These are phyloP conservation scores for Nitzschia sp. DNA, from an alignment of 108 stramenopile species.

Conservation along the genomic window DNA sequence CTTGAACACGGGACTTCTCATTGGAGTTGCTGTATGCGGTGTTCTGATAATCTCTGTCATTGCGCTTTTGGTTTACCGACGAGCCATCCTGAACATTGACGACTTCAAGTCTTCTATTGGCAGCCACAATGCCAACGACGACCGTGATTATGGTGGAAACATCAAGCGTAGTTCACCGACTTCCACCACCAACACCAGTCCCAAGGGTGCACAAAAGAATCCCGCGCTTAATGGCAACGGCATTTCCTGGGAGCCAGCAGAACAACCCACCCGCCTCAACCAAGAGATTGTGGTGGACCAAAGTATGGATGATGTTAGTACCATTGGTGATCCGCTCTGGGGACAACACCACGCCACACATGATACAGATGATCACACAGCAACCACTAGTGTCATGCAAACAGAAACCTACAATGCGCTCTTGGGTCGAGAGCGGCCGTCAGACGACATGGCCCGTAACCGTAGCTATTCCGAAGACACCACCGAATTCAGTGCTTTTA, in stretches of 20 bases:
- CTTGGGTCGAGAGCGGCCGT: constrained; percentile 5
- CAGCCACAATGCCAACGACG: background rate
- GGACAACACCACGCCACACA: background rate
- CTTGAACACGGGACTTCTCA: background rate
- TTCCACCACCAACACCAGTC: background rate
- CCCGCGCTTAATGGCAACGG: background rate
- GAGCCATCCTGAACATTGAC: too few species aligned
- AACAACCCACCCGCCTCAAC: constrained; percentile 20
- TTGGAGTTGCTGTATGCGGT: background rate
- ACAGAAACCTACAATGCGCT: constrained; percentile 13
- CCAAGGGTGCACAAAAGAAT: background rate
- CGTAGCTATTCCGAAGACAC: background rate
- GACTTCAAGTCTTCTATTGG: too few species aligned
- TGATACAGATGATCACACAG: constrained; percentile 11
- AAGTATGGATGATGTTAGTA: constrained; percentile 14
- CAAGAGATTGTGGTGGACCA: constrained; percentile 18
- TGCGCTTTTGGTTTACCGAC: background rate
- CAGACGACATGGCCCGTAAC: background rate
- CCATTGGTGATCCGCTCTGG: constrained; percentile 18
- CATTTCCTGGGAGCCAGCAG: constrained; percentile 14
- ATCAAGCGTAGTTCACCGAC: background rate
- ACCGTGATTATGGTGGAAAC: background rate
- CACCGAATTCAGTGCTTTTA: constrained; percentile 19
- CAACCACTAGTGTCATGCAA: constrained; percentile 15
- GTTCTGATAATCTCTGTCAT: background rate